phyloP scores from a whole-genome alignment of 1,284 basidiomycete genomes.

The Sanguinoderma infundibulare region DNA sequence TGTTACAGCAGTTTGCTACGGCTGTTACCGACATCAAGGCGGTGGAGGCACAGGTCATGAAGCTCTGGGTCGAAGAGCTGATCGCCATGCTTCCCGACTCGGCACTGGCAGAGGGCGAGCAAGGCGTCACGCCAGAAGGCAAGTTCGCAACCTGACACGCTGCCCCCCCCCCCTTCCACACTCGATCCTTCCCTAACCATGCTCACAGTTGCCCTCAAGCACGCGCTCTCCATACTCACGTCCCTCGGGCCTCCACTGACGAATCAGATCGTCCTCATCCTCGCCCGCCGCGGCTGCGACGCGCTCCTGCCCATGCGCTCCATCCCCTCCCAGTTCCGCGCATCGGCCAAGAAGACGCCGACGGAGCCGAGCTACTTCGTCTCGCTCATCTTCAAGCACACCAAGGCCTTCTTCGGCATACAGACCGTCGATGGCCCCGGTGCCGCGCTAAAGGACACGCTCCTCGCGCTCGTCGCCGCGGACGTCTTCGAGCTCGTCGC shows the following conservation, averaged over 20 bases:
- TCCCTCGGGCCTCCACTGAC: slow-evolving; percentile 59
- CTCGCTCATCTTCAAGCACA: slow-evolving; percentile 77
- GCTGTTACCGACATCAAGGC: slow-evolving; percentile 67
- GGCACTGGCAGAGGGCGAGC: slow-evolving; percentile 30
- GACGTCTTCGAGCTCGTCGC: slow-evolving; percentile 80
- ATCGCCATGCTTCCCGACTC: slow-evolving; percentile 57
- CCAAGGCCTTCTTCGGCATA: slow-evolving; percentile 80
- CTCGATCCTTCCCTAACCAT: background rate
- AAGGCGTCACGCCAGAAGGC: slow-evolving; percentile 59
- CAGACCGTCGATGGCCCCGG: slow-evolving; percentile 59
- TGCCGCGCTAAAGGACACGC: slow-evolving; percentile 56
- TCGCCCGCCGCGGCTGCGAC: slow-evolving; percentile 83
- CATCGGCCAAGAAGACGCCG: slow-evolving; percentile 65
- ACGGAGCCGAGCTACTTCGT: slow-evolving; percentile 88
- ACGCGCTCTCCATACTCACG: slow-evolving; percentile 51
- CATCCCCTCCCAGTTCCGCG: slow-evolving; percentile 86
- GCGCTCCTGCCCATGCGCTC: slow-evolving; percentile 86
- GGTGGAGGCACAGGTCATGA: slow-evolving; percentile 53
- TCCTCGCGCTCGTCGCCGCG: slow-evolving; percentile 58
- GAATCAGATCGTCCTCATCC: slow-evolving; percentile 69
- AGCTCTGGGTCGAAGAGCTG: slow-evolving; percentile 72
- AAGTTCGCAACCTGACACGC: slow-evolving; percentile 8
- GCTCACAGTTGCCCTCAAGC: slow-evolving; percentile 58
- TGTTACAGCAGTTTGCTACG: slow-evolving; percentile 64
- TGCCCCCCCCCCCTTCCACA: no score